Percentiles rank a stretch among this genome's conserved stretches.
Conservation (phyloP, 2,329 filamentous ascomycete genomes). For the Coleophoma cylindrospora region DNA sequence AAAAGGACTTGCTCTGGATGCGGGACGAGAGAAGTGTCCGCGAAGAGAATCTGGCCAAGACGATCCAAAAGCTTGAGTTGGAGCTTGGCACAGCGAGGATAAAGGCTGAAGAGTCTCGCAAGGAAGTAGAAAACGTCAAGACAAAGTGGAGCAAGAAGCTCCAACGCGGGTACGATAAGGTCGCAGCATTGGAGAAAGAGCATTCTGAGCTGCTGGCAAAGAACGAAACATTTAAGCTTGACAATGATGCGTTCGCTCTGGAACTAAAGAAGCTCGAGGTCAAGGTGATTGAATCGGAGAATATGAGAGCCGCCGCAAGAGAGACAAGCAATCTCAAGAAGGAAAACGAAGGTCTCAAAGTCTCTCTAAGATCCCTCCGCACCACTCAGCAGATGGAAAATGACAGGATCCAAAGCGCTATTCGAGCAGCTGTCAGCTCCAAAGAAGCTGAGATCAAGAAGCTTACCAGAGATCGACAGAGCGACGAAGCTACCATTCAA, state of each 20-base stretch:
- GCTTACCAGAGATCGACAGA: not conserved
- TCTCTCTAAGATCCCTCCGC: not conserved
- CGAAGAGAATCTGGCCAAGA: conserved; percentile 2
- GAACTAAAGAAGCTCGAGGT: not conserved
- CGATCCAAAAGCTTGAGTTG: not conserved
- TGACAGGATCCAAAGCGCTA: not conserved
- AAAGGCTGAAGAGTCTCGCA: not conserved
- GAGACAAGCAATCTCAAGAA: not conserved
- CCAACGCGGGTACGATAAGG: not conserved
- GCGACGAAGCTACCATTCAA: not conserved
- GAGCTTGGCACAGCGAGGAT: not conserved
- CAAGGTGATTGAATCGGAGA: not conserved
- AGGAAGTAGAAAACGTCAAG: not conserved
- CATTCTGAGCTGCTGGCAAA: not conserved
- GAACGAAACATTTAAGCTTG: conserved; percentile 1
- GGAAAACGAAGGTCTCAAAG: not conserved
- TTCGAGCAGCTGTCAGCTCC: not conserved
- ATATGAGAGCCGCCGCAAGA: not conserved
- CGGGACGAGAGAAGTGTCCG: not conserved
- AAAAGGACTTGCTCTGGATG: not conserved
- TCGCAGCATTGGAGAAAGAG: not conserved
- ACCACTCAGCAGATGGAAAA: not conserved
- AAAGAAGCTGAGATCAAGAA: not conserved
- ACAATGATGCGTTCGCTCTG: not conserved
- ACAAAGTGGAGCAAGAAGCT: not conserved